Evolutionary conservation across 2,329 filamentous ascomycete genomes (phyloP).

Genomic region (Fusarium coffeatum): DNA sequence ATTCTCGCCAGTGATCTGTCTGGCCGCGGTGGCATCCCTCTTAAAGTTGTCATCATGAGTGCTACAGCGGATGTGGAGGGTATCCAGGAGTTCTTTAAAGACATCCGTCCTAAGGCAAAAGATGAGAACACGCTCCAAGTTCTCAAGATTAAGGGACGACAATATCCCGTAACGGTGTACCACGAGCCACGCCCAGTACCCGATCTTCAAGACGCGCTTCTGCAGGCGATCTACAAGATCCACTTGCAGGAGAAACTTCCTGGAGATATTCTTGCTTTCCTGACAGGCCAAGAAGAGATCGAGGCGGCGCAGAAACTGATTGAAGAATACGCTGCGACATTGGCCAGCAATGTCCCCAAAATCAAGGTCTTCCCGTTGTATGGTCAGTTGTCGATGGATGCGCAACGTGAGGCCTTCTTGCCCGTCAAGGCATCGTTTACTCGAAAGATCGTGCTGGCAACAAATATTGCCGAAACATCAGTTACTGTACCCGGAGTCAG

Average conservation of each 20-base stretch:
- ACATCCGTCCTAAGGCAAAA: slow-evolving; percentile 33
- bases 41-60: slow-evolving; percentile 97
- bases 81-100: slow-evolving; percentile 79
- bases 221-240: slow-evolving; percentile 86
- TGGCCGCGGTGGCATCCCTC: slow-evolving; percentile 75
- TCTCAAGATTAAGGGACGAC: slow-evolving; percentile 82
- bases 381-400: slow-evolving; percentile 86
- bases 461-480: slow-evolving; percentile 98
- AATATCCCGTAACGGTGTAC: slow-evolving; percentile 83
- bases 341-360: slow-evolving; percentile 80
- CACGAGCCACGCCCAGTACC: slow-evolving; percentile 80
- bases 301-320: slow-evolving; percentile 83
- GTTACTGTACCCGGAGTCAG: slow-evolving; percentile 94
- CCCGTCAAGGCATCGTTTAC: slow-evolving; percentile 77
- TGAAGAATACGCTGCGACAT: slow-evolving; percentile 78
- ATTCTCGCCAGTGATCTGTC: slow-evolving; percentile 72
- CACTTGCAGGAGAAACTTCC: slow-evolving; percentile 91
- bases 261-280: slow-evolving; percentile 91
- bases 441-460: slow-evolving; percentile 90
- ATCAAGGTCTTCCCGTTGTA: slow-evolving; percentile 83
- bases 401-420: slow-evolving; percentile 87
- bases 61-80: slow-evolving; percentile 90
- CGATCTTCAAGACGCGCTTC: slow-evolving; percentile 83
- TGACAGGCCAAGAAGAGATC: slow-evolving; percentile 94
- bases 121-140: slow-evolving; percentile 51